Evolutionary conservation across 1,139 yeast genomes (phyloP).

Genomic region (Lodderomyces oxycetoniae): DNA sequence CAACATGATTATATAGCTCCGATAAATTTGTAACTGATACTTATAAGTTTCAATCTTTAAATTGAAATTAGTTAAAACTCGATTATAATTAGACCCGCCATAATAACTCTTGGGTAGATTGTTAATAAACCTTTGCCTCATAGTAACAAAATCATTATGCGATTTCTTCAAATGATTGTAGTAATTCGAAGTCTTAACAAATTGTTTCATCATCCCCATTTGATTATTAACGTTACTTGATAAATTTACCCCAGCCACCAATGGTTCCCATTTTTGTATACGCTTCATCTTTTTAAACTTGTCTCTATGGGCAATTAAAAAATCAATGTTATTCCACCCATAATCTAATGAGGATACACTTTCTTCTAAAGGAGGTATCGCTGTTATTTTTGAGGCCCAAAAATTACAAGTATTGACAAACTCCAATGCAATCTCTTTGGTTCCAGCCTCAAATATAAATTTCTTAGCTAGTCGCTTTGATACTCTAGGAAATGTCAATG

Average conservation of each 20-base stretch:
- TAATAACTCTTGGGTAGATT: constrained; percentile 25
- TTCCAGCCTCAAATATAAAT: constrained; percentile 55
- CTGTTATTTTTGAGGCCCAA: constrained; percentile 85
- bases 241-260: constrained; percentile 41
- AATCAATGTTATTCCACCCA: constrained; percentile 67
- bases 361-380: constrained; percentile 62
- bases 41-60: constrained; percentile 40
- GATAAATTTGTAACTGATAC: constrained; percentile 42
- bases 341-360: constrained; percentile 72
- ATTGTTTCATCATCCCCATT: constrained; percentile 45
- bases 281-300: constrained; percentile 33
- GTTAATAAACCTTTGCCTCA: constrained; percentile 29
- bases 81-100: constrained; percentile 32
- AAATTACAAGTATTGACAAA: constrained; percentile 78
- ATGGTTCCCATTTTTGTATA: constrained; percentile 40
- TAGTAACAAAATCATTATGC: constrained; percentile 32
- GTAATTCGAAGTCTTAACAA: constrained; percentile 41
- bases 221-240: constrained; percentile 36
- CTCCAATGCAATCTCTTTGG: constrained; percentile 63
- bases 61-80: constrained; percentile 36
- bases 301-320: constrained; percentile 24
- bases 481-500: constrained; percentile 38
- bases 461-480: constrained; percentile 33
- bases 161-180: constrained; percentile 38
- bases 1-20: constrained; percentile 41